Evolutionary conservation across 139 green algal species (phyloP).

Genomic region (Asterochloris erici): DNA sequence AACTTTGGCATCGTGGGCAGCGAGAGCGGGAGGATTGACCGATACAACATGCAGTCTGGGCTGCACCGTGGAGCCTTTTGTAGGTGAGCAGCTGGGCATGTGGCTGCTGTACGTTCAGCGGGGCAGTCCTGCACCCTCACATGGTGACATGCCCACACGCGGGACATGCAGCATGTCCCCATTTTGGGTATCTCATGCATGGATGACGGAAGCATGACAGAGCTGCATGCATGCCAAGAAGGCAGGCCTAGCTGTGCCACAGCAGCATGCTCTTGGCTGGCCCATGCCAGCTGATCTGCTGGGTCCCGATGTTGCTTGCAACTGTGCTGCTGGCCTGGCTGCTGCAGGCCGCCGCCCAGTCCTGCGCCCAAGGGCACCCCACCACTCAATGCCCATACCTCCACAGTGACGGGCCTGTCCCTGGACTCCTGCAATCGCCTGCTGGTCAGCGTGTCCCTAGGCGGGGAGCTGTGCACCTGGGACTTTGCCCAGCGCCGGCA

Average conservation of each 20-base stretch:
- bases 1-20: conserved; percentile 95
- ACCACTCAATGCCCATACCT: conserved; percentile 56
- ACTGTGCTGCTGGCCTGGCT: too few relatives aligned
- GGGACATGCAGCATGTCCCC: too few relatives aligned
- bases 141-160: background rate
- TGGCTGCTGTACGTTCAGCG: background rate
- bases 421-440: conserved; percentile 67
- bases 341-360: too few relatives aligned
- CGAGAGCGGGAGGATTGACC: conserved; percentile 72
- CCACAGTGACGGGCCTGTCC: conserved; percentile 58
- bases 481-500: conserved; percentile 67
- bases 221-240: too few relatives aligned
- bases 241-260: too few relatives aligned
- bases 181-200: too few relatives aligned
- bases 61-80: conserved; percentile 71
- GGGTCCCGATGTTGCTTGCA: too few relatives aligned
- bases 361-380: background rate
- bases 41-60: conserved; percentile 96
- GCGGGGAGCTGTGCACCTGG: conserved; percentile 75
- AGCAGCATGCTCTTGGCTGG: too few relatives aligned
- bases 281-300: too few relatives aligned
- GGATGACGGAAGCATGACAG: too few relatives aligned
- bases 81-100: background rate
- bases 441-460: conserved; percentile 60
- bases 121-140: background rate